phyloP scores from a whole-genome alignment of 164 flowering plant genomes.

The Liquidambar formosana region DNA sequence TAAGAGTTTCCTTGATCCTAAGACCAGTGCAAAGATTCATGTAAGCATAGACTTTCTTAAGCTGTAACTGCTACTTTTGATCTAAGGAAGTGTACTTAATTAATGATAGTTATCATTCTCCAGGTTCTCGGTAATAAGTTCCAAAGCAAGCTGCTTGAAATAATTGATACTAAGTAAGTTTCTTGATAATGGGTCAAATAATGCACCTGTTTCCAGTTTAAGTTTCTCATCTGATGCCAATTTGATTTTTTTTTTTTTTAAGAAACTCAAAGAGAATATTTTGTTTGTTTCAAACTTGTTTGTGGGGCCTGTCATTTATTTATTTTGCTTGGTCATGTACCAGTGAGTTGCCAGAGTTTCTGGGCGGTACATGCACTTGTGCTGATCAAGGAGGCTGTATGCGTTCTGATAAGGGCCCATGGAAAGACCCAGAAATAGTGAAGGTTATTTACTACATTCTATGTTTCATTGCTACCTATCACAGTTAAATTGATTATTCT shows the following conservation, averaged over 20 bases:
- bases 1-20: slow-evolving; percentile 56
- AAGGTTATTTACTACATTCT: slow-evolving; percentile 24
- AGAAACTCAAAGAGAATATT: background rate
- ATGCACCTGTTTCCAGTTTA: background rate
- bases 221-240: background rate
- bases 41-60: slow-evolving; percentile 21
- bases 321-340: background rate
- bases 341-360: slow-evolving; percentile 51
- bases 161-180: slow-evolving; percentile 48
- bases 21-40: slow-evolving; percentile 51
- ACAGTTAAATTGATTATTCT: background rate
- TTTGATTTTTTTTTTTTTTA: background rate
- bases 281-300: background rate
- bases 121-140: slow-evolving; percentile 61
- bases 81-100: slow-evolving; percentile 1
- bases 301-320: background rate
- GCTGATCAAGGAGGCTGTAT: slow-evolving; percentile 50
- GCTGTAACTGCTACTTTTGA: background rate
- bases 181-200: background rate
- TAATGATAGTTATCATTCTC: background rate
- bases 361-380: slow-evolving; percentile 52
- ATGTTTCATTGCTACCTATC: background rate
- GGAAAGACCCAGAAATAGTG: slow-evolving; percentile 44
- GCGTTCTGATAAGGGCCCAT: slow-evolving; percentile 57
- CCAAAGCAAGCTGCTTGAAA: slow-evolving; percentile 62